Conservation (phyloP, 345 rosid species). For the Psidium guajava region DNA sequence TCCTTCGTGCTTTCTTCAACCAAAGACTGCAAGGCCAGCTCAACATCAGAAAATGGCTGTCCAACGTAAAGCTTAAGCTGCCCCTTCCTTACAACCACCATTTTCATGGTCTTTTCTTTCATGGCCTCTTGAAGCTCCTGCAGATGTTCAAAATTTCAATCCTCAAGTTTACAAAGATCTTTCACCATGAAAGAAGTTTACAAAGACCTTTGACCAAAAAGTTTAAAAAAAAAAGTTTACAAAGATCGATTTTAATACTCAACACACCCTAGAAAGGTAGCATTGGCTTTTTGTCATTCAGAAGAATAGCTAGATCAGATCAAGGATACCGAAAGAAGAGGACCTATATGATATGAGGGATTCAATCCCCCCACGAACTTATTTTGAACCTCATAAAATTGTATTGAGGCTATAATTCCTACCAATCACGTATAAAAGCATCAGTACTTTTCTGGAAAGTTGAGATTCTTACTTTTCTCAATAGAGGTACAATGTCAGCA, state of each 20-base stretch:
- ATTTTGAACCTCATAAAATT: not conserved
- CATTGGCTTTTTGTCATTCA: not conserved
- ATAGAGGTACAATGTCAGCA: conserved; percentile 49
- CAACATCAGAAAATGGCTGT: conserved; percentile 62
- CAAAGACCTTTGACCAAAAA: no score
- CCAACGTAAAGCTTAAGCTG: conserved; percentile 71
- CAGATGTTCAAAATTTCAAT: not conserved
- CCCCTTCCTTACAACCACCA: conserved; percentile 60
- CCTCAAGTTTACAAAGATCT: not conserved
- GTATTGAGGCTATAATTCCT: not conserved
- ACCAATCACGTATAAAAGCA: not conserved
- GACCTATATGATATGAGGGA: not conserved
- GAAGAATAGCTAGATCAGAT: not conserved
- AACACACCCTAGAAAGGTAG: not conserved
- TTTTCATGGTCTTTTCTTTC: conserved; percentile 28
- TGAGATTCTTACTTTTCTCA: conserved; percentile 35
- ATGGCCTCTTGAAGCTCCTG: conserved; percentile 56
- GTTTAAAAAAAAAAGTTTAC: not conserved
- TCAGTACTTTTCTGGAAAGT: not conserved
- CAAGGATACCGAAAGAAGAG: not conserved
- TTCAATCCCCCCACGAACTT: not conserved
- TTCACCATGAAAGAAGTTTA: no score
- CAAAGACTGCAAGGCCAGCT: conserved; percentile 46
- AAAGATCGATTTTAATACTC: not conserved
- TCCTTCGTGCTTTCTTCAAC: conserved; percentile 5